Evolutionary conservation across 2,329 filamentous ascomycete species (phyloP), one percentile per base, ranked within the genome.

Genomic region (Colletotrichum theobromicola): DNA sequence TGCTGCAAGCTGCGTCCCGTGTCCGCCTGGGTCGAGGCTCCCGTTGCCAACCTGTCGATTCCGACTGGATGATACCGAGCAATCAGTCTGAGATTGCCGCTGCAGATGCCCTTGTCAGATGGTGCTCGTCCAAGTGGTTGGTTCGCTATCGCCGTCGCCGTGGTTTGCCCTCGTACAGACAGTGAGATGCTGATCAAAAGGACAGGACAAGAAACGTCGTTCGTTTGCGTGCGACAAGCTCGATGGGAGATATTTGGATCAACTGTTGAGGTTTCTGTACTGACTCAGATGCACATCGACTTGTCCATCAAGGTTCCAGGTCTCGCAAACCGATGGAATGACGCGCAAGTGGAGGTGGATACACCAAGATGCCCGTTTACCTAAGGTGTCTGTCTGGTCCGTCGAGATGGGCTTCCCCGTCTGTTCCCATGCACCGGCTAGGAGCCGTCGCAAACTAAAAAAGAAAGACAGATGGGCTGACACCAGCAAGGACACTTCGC

Each of bases 291-390:
- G 42, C 42, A 7, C 42, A 50, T 50, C 42, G 24, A 50, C 10
- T 67, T 67, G 46, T 67, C 72, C 62, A 72, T 75, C 72, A 75
- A 72, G 72, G 72, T 75, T 55, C 57, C 62, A 34, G 46, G 63
- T 63, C 55, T 62, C 32, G 68, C 69, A 63, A 72, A 66, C 61
- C 53, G n/a, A 21, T 53, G 67, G 53, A 58, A 70, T 65, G 71
- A n/a, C 50, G 63, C 26, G 61, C 28, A 16, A 65, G 37, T 50
- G 30, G 61, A 37, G 50, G 71, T 71, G 71, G 67, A 66, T 71
- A 74, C 67, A 74, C 34, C 15, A 18, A 30, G 16, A 34, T 30
- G 28, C 55, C 53, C 46, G n/a, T 32, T 62, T 62, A 18, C 57
- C 13, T 26, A 57, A 28, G 26, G 26, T 57, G 50, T 37, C 30